Evolutionary conservation across 441 rosid genomes (phyloP).

Genomic region (Populus tomentosa): DNA sequence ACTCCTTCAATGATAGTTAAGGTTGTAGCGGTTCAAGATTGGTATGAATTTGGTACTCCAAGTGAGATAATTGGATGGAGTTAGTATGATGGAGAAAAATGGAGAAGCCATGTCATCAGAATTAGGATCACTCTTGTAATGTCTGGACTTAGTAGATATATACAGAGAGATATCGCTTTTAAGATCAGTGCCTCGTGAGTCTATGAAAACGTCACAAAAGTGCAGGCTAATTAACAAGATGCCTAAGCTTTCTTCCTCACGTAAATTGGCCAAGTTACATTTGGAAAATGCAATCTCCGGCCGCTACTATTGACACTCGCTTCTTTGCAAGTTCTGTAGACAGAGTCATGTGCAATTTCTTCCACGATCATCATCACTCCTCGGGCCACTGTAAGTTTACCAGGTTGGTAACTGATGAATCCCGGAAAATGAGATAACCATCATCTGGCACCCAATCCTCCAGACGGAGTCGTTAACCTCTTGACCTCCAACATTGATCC

Average conservation of each 20-base stretch:
- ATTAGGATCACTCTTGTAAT: not conserved
- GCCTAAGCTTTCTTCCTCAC: conserved; percentile 19
- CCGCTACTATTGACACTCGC: conserved; percentile 7
- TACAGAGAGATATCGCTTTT: not conserved
- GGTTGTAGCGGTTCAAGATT: too few relatives aligned
- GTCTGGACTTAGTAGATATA: conserved; percentile 6
- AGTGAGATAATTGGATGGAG: too few relatives aligned
- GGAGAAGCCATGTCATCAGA: not conserved
- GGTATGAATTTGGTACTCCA: too few relatives aligned
- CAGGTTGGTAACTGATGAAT: conserved; percentile 5
- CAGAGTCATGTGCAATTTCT: conserved; percentile 27
- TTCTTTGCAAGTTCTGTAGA: conserved; percentile 33
- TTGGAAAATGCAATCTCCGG: not conserved
- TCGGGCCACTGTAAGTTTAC: accelerated
- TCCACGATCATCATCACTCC: accelerated
- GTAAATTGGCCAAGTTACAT: conserved; percentile 23
- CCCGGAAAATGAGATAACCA: conserved; percentile 10
- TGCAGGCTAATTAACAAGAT: conserved; percentile 35
- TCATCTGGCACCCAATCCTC: conserved; percentile 47
- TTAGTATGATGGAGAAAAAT: too few relatives aligned
- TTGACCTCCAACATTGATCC: conserved; percentile 56
- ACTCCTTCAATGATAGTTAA: too few relatives aligned
- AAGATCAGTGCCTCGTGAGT: conserved; percentile 3
- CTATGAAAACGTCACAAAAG: conserved; percentile 40
- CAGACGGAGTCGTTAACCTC: conserved; percentile 37